Evolutionary conservation across 2,329 filamentous ascomycete genomes (phyloP), one percentile per base, ranked within the genome.

Genomic region (Diplodia seriata): DNA sequence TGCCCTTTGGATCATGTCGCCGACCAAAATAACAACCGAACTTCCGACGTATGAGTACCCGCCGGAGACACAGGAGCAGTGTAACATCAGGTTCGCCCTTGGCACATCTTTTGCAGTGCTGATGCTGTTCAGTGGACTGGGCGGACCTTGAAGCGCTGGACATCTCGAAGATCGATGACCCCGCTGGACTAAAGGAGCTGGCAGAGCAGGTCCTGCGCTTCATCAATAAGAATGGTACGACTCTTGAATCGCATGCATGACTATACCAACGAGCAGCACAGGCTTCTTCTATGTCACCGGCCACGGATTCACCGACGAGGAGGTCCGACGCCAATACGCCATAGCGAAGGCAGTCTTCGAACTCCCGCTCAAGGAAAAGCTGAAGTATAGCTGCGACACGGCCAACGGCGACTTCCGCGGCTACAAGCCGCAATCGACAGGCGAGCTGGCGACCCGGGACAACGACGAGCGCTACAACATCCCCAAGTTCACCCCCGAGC

Each of bases 111-210:
- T 0, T 20, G 5, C 29, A n/a, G 7, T 18, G 40, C 62, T 65
- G 8, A 40, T 23, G 7, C 4, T 23, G 6, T 40, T n/a, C 14
- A 65, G 62, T 76, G 7, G 70, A 75, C 12, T 76, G 74, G 70
- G 73, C 73, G 20, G 74, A 76, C 11, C 74, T 78, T 68, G 73
- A 74, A 57, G 69, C 74, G 54, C 73, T 77, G 63, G 73, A 76
- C 70, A 78, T 89, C 0, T 81, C 82, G 18, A 79, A 80, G 18
- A 88, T 86, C 70, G 84, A 87, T 36, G 76, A 82, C 20, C 84
- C 85, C 0, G 84, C 81, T 2, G 85, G 85, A 3, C 87, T 86
- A 71, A 76, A 86, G 62, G 79, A 78, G 43, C 78, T 89, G 0
- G 85, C 85, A 1, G 79, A 82, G 50, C 83, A 87, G 68, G 78